These are phyloP conservation scores for Triglochin maritima DNA, from an alignment of 106 monocot species.

Conservation along the genomic window DNA sequence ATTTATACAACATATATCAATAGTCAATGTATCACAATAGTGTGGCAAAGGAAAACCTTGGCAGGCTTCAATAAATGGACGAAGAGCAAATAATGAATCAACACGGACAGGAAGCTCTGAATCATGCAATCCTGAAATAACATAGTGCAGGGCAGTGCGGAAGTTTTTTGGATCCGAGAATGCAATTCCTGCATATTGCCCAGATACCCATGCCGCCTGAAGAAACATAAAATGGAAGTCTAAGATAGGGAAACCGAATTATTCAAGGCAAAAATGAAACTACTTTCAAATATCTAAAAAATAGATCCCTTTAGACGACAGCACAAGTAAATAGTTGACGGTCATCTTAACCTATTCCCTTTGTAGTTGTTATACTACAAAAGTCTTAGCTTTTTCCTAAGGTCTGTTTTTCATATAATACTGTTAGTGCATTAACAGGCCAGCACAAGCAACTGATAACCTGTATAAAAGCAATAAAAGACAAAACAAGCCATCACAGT, in stretches of 20 bases:
- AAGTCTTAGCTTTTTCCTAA: no score
- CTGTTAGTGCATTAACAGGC: no score
- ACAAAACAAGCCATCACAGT: no score
- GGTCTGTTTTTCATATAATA: no score
- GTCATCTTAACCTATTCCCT: no score
- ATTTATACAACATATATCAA: no score
- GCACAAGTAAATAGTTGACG: no score
- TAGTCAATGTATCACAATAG: not conserved
- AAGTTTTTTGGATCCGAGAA: slow-evolving; percentile 85
- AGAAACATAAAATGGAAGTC: not conserved
- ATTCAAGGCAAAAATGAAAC: not conserved
- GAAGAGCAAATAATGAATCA: slow-evolving; percentile 97
- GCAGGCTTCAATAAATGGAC: slow-evolving; percentile 98
- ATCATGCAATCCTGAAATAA: slow-evolving; percentile 80
- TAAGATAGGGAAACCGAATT: not conserved
- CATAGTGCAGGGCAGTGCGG: slow-evolving; percentile 56
- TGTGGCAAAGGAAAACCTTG: slow-evolving; percentile 32
- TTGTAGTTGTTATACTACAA: no score
- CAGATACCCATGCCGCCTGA: slow-evolving; percentile 98
- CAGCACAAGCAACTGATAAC: no score
- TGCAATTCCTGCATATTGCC: slow-evolving; percentile 88
- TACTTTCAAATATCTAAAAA: no score
- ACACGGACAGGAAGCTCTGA: slow-evolving; percentile 98
- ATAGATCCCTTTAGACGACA: no score
- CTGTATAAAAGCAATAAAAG: no score